These are phyloP conservation scores for Saccharomyces hybrid DNA, from an alignment of 1,139 yeast species.

Conservation along the genomic window DNA sequence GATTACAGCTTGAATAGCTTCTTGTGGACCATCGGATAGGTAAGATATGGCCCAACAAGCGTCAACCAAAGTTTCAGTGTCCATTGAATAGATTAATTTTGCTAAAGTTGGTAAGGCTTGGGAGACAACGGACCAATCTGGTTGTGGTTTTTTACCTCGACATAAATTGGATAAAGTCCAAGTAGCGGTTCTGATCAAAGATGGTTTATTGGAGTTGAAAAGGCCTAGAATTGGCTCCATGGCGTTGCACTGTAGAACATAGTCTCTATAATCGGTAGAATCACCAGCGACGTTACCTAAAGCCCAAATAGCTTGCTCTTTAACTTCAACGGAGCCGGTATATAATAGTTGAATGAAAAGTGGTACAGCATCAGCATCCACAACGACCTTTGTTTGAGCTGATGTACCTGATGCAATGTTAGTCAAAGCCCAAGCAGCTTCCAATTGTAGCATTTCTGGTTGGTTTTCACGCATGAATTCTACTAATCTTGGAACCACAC, in stretches of 20 bases:
- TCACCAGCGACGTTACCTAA: slow-evolving; percentile 98
- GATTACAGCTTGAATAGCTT: slow-evolving; percentile 92
- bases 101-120: slow-evolving; percentile 88
- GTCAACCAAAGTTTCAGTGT: slow-evolving; percentile 88
- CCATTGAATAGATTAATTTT: slow-evolving; percentile 80
- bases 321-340: slow-evolving; percentile 80
- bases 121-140: slow-evolving; percentile 84
- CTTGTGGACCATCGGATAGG: slow-evolving; percentile 84
- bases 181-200: slow-evolving; percentile 89
- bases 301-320: slow-evolving; percentile 99
- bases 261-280: slow-evolving; percentile 81
- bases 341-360: slow-evolving; percentile 73
- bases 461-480: slow-evolving; percentile 72
- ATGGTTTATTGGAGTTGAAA: slow-evolving; percentile 74
- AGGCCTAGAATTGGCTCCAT: slow-evolving; percentile 79
- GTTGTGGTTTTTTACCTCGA: slow-evolving; percentile 94
- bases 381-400: slow-evolving; percentile 82
- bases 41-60: slow-evolving; percentile 99
- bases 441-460: slow-evolving; percentile 85
- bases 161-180: slow-evolving; percentile 97
- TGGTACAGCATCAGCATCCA: slow-evolving; percentile 91
- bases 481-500: slow-evolving; percentile 87
- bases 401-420: slow-evolving; percentile 95
- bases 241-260: slow-evolving; percentile 76
- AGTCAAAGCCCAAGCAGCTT: slow-evolving; percentile 98